phyloP scores from a whole-genome alignment of 257 asterid genomes.

The Haberlea rhodopensis region DNA sequence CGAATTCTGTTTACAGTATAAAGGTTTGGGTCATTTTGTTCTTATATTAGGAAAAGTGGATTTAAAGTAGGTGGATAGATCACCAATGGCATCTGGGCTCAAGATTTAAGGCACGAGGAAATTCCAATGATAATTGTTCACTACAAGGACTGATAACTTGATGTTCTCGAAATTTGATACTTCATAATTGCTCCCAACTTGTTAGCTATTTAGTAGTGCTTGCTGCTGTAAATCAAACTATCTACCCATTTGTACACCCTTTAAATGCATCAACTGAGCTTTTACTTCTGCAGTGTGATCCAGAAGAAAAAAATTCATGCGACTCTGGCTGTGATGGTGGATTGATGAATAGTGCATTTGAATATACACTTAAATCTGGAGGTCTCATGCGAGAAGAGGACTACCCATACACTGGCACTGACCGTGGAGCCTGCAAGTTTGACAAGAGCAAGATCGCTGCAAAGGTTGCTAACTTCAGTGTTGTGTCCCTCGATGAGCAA shows the following conservation, averaged over 20 bases:
- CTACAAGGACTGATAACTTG: constrained; percentile 1
- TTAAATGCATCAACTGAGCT: neutral
- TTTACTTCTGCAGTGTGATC: constrained; percentile 64
- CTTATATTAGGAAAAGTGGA: neutral
- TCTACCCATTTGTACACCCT: neutral
- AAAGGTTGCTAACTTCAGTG: constrained; percentile 75
- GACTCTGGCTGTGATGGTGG: constrained; percentile 92
- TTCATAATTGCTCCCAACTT: neutral
- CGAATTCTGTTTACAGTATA: constrained; percentile 2
- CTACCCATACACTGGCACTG: too few relatives aligned
- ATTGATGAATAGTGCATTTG: too few relatives aligned
- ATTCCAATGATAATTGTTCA: neutral
- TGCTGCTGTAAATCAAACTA: neutral
- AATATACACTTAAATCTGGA: constrained; percentile 75
- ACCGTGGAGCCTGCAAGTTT: constrained; percentile 70
- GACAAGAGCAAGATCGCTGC: constrained; percentile 75
- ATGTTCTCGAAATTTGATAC: neutral
- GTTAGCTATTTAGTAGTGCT: neutral
- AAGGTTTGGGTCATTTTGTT: neutral
- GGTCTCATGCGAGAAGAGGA: constrained; percentile 85
- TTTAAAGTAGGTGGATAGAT: constrained; percentile 11
- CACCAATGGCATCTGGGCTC: neutral
- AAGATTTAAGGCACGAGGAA: neutral
- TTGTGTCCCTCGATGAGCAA: constrained; percentile 76
- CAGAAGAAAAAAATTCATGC: constrained; percentile 67